phyloP scores from a whole-genome alignment of 768 basidiomycete species.

The Psilocybe azurescens region DNA sequence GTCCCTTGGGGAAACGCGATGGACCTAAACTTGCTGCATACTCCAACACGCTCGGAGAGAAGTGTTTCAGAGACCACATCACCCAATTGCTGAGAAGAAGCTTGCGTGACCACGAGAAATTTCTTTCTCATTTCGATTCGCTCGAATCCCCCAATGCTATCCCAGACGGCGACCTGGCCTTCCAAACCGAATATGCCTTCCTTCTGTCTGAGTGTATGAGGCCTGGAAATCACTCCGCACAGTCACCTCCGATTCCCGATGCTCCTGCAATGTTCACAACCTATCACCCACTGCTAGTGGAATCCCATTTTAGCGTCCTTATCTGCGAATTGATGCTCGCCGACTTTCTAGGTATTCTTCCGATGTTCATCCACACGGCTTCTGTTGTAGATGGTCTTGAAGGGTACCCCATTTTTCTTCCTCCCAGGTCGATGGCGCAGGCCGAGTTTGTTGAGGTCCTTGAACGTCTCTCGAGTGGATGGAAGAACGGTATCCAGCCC shows the following conservation, averaged over 20 bases:
- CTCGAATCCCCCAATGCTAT: constrained; percentile 49
- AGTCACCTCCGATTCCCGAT: constrained; percentile 41
- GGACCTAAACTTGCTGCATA: constrained; percentile 72
- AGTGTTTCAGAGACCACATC: constrained; percentile 65
- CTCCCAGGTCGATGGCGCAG: constrained; percentile 88
- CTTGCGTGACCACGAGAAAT: constrained; percentile 85
- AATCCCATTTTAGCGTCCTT: constrained; percentile 83
- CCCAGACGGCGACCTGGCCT: constrained; percentile 50
- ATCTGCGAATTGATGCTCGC: constrained; percentile 79
- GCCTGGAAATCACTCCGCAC: constrained; percentile 54
- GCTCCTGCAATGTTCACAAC: constrained; percentile 78
- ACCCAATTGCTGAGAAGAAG: constrained; percentile 67
- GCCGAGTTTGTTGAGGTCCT: constrained; percentile 88
- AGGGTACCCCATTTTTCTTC: constrained; percentile 87
- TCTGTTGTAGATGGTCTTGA: constrained; percentile 81
- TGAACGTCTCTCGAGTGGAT: constrained; percentile 79
- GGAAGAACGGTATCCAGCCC: constrained; percentile 68
- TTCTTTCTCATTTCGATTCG: constrained; percentile 82
- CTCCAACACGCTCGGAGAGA: constrained; percentile 57
- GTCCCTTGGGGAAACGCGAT: constrained; percentile 66
- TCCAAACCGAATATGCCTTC: constrained; percentile 70
- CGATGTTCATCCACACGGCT: constrained; percentile 69
- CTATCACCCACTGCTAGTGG: constrained; percentile 89
- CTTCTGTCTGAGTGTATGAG: constrained; percentile 68
- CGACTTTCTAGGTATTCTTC: constrained; percentile 66